Evolutionary conservation across 805 yeast genomes (phyloP).

Genomic region (Candida boidinii): DNA sequence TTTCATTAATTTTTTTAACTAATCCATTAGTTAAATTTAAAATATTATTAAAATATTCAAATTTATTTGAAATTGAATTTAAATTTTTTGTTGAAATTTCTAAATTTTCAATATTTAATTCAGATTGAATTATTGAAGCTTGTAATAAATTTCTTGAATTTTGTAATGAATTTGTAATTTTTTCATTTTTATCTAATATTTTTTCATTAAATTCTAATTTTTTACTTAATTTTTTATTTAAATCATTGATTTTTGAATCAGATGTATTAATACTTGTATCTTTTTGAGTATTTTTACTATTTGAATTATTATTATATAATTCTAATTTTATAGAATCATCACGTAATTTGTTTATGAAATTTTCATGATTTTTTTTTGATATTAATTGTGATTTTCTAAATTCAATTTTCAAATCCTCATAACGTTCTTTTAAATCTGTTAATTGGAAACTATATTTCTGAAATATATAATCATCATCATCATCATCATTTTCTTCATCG

Average conservation of each 20-base stretch:
- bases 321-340: constrained; percentile 3
- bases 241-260: constrained; percentile 16
- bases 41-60: constrained; percentile 31
- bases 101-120: constrained; percentile 37
- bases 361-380: constrained; percentile 14
- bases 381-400: constrained; percentile 19
- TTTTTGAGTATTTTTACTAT: not conserved
- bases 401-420: constrained; percentile 16
- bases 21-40: constrained; percentile 34
- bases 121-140: constrained; percentile 42
- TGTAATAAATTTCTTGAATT: constrained; percentile 39
- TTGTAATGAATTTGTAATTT: constrained; percentile 38
- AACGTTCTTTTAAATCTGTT: constrained; percentile 14
- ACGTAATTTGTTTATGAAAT: not conserved
- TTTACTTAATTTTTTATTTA: constrained; percentile 18
- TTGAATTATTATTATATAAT: constrained; percentile 7
- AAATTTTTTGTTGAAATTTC: constrained; percentile 38
- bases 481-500: no score
- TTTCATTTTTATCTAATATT: constrained; percentile 35
- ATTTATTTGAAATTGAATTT: constrained; percentile 30
- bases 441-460: constrained; percentile 1
- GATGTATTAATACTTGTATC: not conserved
- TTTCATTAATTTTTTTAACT: constrained; percentile 42
- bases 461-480: not conserved
- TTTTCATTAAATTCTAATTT: constrained; percentile 29